Evolutionary conservation across 306 rosid species (phyloP).

Genomic region (Glycine tomentella): DNA sequence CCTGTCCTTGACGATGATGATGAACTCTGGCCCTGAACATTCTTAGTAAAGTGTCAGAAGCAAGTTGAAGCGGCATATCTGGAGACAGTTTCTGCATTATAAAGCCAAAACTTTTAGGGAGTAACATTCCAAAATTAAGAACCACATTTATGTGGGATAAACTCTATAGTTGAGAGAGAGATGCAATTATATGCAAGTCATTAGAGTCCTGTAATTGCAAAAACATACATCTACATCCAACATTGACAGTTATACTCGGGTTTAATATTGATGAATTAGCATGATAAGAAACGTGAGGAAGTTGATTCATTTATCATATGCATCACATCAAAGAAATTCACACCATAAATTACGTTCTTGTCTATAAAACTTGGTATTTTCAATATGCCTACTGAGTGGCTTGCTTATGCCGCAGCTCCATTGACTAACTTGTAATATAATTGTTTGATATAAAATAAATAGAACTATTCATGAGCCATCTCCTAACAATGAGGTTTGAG

Average conservation of each 20-base stretch:
- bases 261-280: slow-evolving; percentile 3
- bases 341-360: not conserved
- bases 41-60: slow-evolving; percentile 90
- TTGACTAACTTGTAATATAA: not conserved
- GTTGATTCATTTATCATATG: not conserved
- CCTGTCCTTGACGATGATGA: slow-evolving; percentile 95
- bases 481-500: slow-evolving; percentile 9
- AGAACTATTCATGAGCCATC: not conserved
- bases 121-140: slow-evolving; percentile 27
- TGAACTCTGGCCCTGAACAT: slow-evolving; percentile 94
- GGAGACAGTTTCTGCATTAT: slow-evolving; percentile 81
- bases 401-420: slow-evolving; percentile 22
- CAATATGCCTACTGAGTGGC: not conserved
- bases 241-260: slow-evolving; percentile 30
- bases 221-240: slow-evolving; percentile 2
- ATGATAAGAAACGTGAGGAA: not conserved
- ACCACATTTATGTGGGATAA: slow-evolving; percentile 4
- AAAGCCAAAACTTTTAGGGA: slow-evolving; percentile 40
- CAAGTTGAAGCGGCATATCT: slow-evolving; percentile 97
- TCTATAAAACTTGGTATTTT: not conserved
- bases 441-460: not conserved
- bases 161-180: slow-evolving; percentile 11
- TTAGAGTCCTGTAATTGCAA: slow-evolving; percentile 16
- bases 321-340: slow-evolving; percentile 13
- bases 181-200: slow-evolving; percentile 27